These are phyloP conservation scores for Boletus reticuloceps DNA, from an alignment of 768 basidiomycete genomes.

Conservation along the genomic window DNA sequence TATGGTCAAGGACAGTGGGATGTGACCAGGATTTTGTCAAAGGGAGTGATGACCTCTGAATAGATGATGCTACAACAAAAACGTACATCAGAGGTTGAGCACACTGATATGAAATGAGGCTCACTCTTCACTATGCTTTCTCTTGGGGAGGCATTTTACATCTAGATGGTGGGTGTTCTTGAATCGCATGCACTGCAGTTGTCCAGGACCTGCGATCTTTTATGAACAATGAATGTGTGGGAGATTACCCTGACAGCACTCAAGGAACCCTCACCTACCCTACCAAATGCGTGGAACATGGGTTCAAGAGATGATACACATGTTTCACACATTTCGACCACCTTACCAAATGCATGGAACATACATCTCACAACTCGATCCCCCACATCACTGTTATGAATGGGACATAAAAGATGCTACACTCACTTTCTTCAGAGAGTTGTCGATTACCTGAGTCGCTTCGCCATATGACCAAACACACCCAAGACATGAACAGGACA, in stretches of 20 bases:
- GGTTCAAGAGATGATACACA: accelerated
- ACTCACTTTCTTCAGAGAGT: too few relatives aligned
- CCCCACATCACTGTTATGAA: too few relatives aligned
- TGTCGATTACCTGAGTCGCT: too few relatives aligned
- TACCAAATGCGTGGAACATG: too few relatives aligned
- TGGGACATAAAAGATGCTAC: too few relatives aligned
- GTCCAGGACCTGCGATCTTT: neutral
- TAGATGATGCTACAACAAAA: neutral
- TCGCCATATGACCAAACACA: too few relatives aligned
- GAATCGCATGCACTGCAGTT: neutral
- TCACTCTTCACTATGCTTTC: neutral
- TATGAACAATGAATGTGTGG: neutral
- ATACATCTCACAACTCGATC: too few relatives aligned
- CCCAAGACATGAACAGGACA: too few relatives aligned
- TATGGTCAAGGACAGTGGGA: accelerated
- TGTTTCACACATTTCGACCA: too few relatives aligned
- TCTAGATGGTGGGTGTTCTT: neutral
- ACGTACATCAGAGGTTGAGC: too few relatives aligned
- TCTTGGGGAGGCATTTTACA: neutral
- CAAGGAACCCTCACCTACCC: neutral
- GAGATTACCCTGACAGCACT: neutral
- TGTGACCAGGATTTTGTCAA: neutral
- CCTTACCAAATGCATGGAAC: too few relatives aligned
- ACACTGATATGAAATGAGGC: neutral
- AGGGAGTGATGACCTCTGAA: neutral